Percentiles rank a stretch among this genome's conserved stretches.
phyloP scores from a whole-genome alignment of 768 basidiomycete species.

The Bullera alba region DNA sequence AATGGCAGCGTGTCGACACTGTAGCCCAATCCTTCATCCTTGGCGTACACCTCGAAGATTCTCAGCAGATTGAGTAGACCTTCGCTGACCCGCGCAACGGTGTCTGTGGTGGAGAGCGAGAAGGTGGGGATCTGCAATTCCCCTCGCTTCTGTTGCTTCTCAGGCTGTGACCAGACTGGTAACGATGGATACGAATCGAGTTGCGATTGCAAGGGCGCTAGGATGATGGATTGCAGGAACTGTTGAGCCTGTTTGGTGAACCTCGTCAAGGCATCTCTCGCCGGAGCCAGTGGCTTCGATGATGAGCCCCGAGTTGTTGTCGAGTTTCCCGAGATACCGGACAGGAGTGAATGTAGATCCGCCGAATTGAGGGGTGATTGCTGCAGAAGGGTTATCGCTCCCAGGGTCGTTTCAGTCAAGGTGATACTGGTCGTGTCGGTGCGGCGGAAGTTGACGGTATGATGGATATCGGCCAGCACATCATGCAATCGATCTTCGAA shows the following conservation, averaged over 20 bases:
- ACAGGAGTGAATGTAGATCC: conserved; percentile 55
- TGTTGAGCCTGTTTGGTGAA: conserved; percentile 67
- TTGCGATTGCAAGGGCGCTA: conserved; percentile 70
- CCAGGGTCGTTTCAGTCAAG: conserved; percentile 45
- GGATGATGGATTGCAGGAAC: conserved; percentile 71
- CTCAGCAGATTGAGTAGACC: conserved; percentile 89
- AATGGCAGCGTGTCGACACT: conserved; percentile 75
- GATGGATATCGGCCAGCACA: conserved; percentile 57
- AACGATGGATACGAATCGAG: conserved; percentile 64
- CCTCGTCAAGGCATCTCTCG: conserved; percentile 5
- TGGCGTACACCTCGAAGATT: conserved; percentile 87
- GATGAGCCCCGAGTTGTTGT: background rate
- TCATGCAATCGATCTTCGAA: conserved; percentile 68
- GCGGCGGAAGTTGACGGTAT: conserved; percentile 10
- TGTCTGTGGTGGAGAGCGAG: conserved; percentile 83
- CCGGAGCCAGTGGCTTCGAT: conserved; percentile 6
- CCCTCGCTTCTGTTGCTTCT: conserved; percentile 51
- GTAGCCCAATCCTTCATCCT: conserved; percentile 70
- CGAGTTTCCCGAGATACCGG: too few relatives aligned
- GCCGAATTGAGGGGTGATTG: conserved; percentile 79
- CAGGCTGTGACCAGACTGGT: conserved; percentile 60
- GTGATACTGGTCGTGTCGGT: conserved; percentile 8
- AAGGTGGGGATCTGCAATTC: conserved; percentile 75
- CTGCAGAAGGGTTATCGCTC: conserved; percentile 62
- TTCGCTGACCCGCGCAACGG: conserved; percentile 80